A percentile compares a stretch with the other conserved stretches of the same genome.
phyloP scores from a whole-genome alignment of 2,329 filamentous ascomycete genomes.

The Aspergillus pseudonomiae region DNA sequence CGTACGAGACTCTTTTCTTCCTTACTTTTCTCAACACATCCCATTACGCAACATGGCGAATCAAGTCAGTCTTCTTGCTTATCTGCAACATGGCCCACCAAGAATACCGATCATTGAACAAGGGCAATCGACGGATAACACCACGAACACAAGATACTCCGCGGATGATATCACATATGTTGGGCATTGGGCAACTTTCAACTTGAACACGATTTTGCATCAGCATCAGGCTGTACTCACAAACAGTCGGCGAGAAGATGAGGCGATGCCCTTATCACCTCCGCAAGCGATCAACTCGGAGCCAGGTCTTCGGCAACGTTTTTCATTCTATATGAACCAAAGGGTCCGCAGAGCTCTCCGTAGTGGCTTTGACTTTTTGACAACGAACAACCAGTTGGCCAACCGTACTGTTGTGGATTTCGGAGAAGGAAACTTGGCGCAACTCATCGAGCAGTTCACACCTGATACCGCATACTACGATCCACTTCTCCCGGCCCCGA shows the following conservation, averaged over 20 bases:
- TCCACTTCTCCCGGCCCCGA: background rate
- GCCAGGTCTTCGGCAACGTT: background rate
- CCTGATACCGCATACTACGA: constrained; percentile 11
- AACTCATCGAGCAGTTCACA: background rate
- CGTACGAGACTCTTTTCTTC: background rate
- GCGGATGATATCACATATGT: constrained; percentile 1
- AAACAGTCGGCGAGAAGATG: background rate
- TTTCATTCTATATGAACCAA: background rate
- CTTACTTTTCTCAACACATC: background rate
- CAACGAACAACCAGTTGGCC: background rate
- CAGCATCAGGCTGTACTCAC: background rate
- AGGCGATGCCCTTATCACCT: background rate
- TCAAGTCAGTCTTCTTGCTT: background rate
- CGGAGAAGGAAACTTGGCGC: constrained; percentile 3
- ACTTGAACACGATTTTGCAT: constrained; percentile 4
- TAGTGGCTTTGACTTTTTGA: background rate
- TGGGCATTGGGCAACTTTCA: background rate
- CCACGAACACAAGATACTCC: background rate
- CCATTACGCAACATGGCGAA: background rate
- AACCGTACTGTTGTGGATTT: background rate
- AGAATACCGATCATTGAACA: background rate
- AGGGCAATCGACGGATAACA: constrained; percentile 1
- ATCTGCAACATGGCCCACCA: background rate
- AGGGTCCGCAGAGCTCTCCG: constrained; percentile 8
- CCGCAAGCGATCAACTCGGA: background rate